A percentile compares a stretch with the other conserved stretches of the same genome.
Evolutionary conservation across 768 basidiomycete species (phyloP).

Genomic region (Russula lepida): DNA sequence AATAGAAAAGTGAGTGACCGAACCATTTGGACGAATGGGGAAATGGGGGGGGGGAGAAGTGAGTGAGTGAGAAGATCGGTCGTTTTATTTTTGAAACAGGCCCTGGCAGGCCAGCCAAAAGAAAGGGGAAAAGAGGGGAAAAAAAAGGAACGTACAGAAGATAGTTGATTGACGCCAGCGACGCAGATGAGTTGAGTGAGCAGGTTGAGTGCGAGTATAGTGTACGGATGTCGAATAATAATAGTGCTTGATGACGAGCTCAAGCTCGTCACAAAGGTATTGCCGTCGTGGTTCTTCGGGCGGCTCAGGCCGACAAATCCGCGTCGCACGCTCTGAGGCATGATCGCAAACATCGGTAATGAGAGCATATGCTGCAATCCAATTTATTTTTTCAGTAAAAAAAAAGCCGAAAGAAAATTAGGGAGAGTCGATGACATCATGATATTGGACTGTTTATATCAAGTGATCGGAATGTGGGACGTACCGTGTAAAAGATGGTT

Average conservation of each 20-base stretch:
- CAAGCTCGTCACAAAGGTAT: conserved; percentile 5
- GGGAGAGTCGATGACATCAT: no score
- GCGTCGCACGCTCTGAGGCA: conserved; percentile 46
- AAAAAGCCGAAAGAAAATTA: background rate
- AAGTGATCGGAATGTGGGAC: no score
- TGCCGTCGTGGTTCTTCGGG: conserved; percentile 9
- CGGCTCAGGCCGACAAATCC: conserved; percentile 34
- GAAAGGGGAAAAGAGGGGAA: background rate
- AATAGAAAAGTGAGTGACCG: background rate
- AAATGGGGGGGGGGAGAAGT: background rate
- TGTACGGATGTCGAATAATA: conserved; percentile 35
- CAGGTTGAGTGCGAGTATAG: conserved; percentile 55
- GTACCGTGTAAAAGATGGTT: conserved; percentile 75
- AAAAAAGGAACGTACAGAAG: conserved; percentile 46
- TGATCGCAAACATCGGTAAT: conserved; percentile 65
- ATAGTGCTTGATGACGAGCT: conserved; percentile 18
- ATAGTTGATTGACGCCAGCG: conserved; percentile 70
- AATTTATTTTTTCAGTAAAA: background rate
- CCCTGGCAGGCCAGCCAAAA: no score
- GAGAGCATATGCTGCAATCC: conserved; percentile 60
- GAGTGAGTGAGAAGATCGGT: background rate
- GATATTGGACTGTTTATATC: no score
- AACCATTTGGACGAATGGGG: background rate
- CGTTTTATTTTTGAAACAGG: background rate
- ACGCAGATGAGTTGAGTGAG: conserved; percentile 74